Percentiles rank a stretch among this genome's conserved stretches.
Conservation (phyloP, 2,329 filamentous ascomycete genomes). For the Penicillium sp. region DNA sequence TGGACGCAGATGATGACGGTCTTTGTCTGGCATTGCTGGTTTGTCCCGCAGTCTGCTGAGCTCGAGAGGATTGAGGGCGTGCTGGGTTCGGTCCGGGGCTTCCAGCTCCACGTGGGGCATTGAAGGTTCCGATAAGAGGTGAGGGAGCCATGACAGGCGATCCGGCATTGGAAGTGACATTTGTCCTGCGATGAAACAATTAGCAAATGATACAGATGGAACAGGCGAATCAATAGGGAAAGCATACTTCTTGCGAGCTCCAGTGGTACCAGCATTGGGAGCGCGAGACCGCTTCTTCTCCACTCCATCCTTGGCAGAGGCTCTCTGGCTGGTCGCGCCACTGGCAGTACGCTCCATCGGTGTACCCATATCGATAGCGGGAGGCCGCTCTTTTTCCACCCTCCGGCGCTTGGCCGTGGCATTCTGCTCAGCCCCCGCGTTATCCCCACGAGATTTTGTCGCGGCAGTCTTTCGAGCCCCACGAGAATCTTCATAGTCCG, state of each 20-base stretch:
- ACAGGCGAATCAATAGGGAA: background rate
- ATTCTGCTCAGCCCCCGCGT: constrained; percentile 23
- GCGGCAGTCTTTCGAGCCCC: constrained; percentile 56
- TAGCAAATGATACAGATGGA: constrained; percentile 24
- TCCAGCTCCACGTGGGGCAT: constrained; percentile 56
- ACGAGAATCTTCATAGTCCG: constrained; percentile 71
- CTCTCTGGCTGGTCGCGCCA: constrained; percentile 36
- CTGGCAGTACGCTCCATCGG: constrained; percentile 45
- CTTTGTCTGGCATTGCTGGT: constrained; percentile 58
- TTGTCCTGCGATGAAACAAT: constrained; percentile 39
- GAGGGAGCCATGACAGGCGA: constrained; percentile 75
- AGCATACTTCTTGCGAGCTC: constrained; percentile 72
- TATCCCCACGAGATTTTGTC: constrained; percentile 51
- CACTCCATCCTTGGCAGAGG: constrained; percentile 61
- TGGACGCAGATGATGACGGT: constrained; percentile 62
- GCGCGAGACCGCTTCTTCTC: constrained; percentile 72
- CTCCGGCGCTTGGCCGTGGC: constrained; percentile 70
- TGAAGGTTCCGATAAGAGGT: constrained; percentile 68
- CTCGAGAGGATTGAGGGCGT: constrained; percentile 68
- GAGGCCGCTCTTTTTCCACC: constrained; percentile 63
- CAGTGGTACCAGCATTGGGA: constrained; percentile 62
- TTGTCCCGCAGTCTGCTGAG: constrained; percentile 72
- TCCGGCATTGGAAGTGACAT: constrained; percentile 54
- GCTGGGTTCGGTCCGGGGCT: constrained; percentile 63
- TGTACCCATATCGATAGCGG: constrained; percentile 32